Evolutionary conservation across 225 moss, liverwort and hornwort species (phyloP).

Genomic region (Neckera pumila): DNA sequence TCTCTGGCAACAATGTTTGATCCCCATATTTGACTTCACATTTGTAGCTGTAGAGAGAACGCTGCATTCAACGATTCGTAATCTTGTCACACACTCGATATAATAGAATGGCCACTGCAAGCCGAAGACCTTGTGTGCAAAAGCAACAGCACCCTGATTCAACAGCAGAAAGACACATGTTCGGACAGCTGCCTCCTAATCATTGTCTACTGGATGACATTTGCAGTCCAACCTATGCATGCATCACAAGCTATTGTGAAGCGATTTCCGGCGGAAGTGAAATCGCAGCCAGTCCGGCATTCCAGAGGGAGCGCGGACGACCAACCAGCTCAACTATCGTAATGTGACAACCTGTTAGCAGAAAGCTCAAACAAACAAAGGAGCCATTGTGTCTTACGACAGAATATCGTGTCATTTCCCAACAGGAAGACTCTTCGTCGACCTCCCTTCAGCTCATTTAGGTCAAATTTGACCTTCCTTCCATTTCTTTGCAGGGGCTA

Average conservation of each 20-base stretch:
- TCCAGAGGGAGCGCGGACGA: neutral
- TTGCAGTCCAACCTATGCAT: neutral
- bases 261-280: neutral
- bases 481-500: neutral
- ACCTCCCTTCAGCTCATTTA: neutral
- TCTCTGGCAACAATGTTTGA: neutral
- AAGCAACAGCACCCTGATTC: neutral
- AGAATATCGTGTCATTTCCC: neutral
- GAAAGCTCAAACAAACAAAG: neutral
- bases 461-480: neutral
- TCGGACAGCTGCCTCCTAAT: neutral
- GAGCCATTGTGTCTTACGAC: neutral
- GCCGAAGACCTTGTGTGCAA: neutral
- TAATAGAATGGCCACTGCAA: neutral
- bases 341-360: neutral
- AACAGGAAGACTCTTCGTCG: neutral
- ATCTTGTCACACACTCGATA: neutral
- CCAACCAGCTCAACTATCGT: neutral
- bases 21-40: neutral
- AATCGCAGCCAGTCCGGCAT: neutral
- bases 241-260: neutral
- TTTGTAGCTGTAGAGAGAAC: neutral
- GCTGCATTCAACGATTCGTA: neutral
- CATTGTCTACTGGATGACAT: neutral
- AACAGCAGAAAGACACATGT: neutral